phyloP scores from a whole-genome alignment of 768 basidiomycete species.

The Termitomyces sp. region DNA sequence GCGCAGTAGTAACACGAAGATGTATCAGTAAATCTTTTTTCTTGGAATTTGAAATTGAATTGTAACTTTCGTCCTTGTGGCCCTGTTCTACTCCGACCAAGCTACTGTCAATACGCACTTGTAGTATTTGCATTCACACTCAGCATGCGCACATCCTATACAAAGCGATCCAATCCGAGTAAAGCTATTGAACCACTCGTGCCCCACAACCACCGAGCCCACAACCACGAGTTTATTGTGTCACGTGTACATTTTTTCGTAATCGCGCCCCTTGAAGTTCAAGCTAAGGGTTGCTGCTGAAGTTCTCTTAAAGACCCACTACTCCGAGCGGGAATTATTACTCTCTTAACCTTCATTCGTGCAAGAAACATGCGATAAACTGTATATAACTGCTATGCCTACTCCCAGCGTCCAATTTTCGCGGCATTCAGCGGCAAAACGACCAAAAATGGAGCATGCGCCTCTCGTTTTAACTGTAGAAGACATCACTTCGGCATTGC shows the following conservation, averaged over 20 bases:
- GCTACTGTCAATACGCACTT: too few species aligned
- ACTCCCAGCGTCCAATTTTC: not conserved
- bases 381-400: not conserved
- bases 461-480: constrained; percentile 19
- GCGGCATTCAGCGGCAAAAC: not conserved
- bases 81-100: too few species aligned
- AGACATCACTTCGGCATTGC: constrained; percentile 31
- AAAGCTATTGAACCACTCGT: not conserved
- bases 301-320: too few species aligned
- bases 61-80: not conserved
- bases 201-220: not conserved
- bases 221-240: not conserved
- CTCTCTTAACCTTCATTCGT: not conserved
- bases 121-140: too few species aligned
- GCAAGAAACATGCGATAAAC: not conserved
- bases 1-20: not conserved
- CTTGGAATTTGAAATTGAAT: not conserved
- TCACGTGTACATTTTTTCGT: constrained; percentile 1
- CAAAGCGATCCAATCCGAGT: too few species aligned
- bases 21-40: not conserved
- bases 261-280: too few species aligned
- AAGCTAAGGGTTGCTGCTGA: too few species aligned
- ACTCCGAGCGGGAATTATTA: too few species aligned
- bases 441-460: not conserved
- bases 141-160: too few species aligned